Conservation (phyloP, 2,329 filamentous ascomycete genomes). For the Colletotrichum sp. region DNA sequence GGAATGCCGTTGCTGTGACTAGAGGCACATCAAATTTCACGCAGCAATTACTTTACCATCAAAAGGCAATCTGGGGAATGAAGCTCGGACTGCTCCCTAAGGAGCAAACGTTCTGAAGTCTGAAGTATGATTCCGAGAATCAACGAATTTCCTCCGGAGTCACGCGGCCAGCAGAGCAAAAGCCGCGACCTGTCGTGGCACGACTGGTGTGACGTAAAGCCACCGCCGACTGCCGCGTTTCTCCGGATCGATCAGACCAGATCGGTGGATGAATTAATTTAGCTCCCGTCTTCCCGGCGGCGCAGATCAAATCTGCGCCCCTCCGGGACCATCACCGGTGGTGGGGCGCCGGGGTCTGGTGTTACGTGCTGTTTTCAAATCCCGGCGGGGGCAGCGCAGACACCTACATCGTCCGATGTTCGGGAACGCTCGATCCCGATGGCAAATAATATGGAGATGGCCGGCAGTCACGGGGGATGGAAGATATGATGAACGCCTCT, state of each 20-base stretch:
- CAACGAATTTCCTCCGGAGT: constrained; percentile 6
- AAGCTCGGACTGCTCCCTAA: background rate
- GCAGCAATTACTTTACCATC: background rate
- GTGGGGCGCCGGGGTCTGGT: constrained; percentile 13
- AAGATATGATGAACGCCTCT: background rate
- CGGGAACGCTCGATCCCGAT: background rate
- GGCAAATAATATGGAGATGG: background rate
- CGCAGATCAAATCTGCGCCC: background rate
- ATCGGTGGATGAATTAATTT: background rate
- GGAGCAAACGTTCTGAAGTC: background rate
- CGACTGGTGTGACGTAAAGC: background rate
- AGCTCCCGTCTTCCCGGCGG: constrained; percentile 8
- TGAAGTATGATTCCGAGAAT: background rate
- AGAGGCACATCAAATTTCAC: background rate
- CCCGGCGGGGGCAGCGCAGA: background rate
- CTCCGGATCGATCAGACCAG: background rate
- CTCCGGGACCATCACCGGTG: background rate
- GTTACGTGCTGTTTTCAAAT: constrained; percentile 5
- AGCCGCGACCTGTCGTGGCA: constrained; percentile 5
- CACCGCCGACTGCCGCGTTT: background rate
- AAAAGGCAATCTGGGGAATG: background rate
- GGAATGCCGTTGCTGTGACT: background rate
- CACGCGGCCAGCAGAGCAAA: background rate
- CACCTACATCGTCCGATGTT: constrained; percentile 7
- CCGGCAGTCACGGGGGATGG: background rate